Evolutionary conservation across 306 rosid genomes (phyloP), one percentile per base, ranked within the genome.

Genomic region (Vigna nakashimae): DNA sequence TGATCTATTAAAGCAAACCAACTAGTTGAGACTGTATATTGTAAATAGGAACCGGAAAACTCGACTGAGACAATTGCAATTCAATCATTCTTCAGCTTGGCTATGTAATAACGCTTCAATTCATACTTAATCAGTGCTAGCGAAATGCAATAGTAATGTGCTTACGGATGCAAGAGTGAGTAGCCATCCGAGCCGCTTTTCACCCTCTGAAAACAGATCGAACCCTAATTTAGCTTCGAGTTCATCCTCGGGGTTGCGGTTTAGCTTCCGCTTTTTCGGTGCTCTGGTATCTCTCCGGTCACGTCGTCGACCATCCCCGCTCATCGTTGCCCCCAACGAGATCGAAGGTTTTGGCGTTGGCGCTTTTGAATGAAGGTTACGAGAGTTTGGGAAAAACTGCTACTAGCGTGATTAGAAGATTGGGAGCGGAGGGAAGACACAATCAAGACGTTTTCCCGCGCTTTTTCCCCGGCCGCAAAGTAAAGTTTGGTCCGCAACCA

Each of bases 101-200:
- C 24, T 46, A 42, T 1, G 9, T 46, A 57, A 7, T 58, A 20
- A 53, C 51, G 45, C 12, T 9, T 58, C 15, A 32, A 53, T 71
- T 72, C 67, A 34, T 16, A 59, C 64, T 59, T 34, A 74, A 26
- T 20, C 52, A 17, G 64, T 20, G 6, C 40, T 73, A 0, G 69
- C 28, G 3, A 64, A n/a, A 40, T 40, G 17, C 65, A 58, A 65
- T 7, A n/a, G 24, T 7, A 65, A 81, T 43, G 43, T n/a, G 81
- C 93, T 91, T 88, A 95, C 98, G 1, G 98, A 46, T 18, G 93
- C 84, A 20, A 88, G 88, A 28, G 86, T 92, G 32, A 95, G 97
- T 67, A 95, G 73, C 98, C 98, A 95, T 45, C 98, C 98, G 38
- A 95, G 98, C 46, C 98, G 82, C 42, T 85, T 91, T 7, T 95